Evolutionary conservation across 495 filamentous ascomycete species (phyloP), one percentile per base, ranked within the genome.

Genomic region (Podospora pseudocomata): DNA sequence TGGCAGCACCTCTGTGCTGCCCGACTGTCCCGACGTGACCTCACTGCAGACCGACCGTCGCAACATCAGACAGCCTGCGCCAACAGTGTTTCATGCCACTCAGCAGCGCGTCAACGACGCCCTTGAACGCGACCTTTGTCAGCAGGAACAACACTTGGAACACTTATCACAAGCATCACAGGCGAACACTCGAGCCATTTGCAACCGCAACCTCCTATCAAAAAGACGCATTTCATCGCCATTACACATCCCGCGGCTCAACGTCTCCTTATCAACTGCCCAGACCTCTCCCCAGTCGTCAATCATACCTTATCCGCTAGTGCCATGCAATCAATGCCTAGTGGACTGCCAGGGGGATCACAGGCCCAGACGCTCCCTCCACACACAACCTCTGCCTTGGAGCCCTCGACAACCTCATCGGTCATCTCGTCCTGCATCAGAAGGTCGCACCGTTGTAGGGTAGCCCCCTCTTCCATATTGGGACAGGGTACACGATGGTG

Each of bases 301-400:
- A 58, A 58, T 32, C 28, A 26, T 63, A 32, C 61, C 61, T 63
- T 63, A 63, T 63, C 61, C 19, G 61, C 61, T 63, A 63, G 61
- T 32, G 61, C 32, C 61, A 39, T 63, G 61, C 61, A 63, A 27
- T 34, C 27, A 49, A 44, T 63, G 32, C 30, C 32, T 63, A n/a
- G 61, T 5, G 59, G 26, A 23, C 4, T 63, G 23, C 59, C 30
- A 44, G 61, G 61, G 27, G 30, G 39, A 49, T 49, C 39, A 11
- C 39, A 18, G 39, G 39, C 39, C 39, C 39, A 49, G 39, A 16
- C 39, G 11, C 34, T 39, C 34, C 34, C 34, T 39, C 34, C 34
- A 39, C 34, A 39, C 34, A 39, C 34, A 11, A 39, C 34, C 34
- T 32, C 27, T 23, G 23, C 23, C 23, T 23, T 23, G 23, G 23